Evolutionary conservation across 305 asterid species (phyloP).

Genomic region (Lippia alba): DNA sequence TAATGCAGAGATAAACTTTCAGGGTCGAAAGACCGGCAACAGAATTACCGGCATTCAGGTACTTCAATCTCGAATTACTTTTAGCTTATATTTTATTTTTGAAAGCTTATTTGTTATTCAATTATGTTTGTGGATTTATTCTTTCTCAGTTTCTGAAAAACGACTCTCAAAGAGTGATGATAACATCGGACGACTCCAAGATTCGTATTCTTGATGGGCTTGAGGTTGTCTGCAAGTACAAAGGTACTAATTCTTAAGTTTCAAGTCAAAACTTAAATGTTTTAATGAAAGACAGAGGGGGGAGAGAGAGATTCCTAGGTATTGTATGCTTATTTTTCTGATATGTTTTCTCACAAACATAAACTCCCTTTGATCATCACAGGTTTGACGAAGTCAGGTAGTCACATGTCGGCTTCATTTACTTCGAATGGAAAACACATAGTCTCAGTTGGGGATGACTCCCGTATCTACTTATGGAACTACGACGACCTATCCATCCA

Average conservation of each 20-base stretch:
- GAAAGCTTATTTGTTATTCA: background rate
- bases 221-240: constrained; percentile 75
- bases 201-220: constrained; percentile 77
- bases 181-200: constrained; percentile 83
- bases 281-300: background rate
- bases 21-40: constrained; percentile 58
- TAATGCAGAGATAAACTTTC: constrained; percentile 55
- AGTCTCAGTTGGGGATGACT: constrained; percentile 79
- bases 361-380: constrained; percentile 22
- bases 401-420: constrained; percentile 72
- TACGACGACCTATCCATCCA: constrained; percentile 49
- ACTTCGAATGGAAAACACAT: constrained; percentile 66
- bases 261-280: constrained; percentile 10
- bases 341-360: constrained; percentile 2
- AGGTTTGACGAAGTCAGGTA: constrained; percentile 73
- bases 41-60: constrained; percentile 91
- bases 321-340: background rate
- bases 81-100: background rate
- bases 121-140: constrained; percentile 29
- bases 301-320: background rate
- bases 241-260: constrained; percentile 48
- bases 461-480: constrained; percentile 75
- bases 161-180: constrained; percentile 64
- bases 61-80: constrained; percentile 22
- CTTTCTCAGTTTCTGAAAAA: constrained; percentile 58